Conservation (phyloP, 495 filamentous ascomycete species). For the Trichoderma orchidacearum region DNA sequence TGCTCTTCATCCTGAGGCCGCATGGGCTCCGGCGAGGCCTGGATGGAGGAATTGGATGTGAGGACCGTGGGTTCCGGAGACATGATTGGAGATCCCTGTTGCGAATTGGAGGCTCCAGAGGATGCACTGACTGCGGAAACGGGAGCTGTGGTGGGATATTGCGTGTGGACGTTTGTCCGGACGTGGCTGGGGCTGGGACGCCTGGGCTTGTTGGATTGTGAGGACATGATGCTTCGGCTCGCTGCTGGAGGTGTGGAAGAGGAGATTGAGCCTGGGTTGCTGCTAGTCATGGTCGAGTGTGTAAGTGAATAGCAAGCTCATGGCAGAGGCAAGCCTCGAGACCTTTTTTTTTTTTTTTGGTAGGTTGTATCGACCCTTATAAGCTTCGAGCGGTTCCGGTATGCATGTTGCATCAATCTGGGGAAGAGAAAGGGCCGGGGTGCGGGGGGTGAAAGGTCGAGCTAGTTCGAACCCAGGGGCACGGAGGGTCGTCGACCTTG, state of each 20-base stretch:
- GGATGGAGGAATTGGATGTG: constrained; percentile 25
- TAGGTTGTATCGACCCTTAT: not conserved
- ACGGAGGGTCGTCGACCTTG: not conserved
- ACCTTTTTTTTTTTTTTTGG: too few species aligned
- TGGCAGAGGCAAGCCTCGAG: not conserved
- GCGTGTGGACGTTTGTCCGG: constrained; percentile 19
- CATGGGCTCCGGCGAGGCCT: constrained; percentile 25
- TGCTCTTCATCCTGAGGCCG: constrained; percentile 14
- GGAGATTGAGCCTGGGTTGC: constrained; percentile 2
- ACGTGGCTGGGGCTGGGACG: constrained; percentile 25
- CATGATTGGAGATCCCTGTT: constrained; percentile 27
- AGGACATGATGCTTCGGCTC: constrained; percentile 15
- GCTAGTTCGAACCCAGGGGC: not conserved
- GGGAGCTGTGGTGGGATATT: constrained; percentile 18
- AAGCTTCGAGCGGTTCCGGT: not conserved
- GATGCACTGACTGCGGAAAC: constrained; percentile 28
- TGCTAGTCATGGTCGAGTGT: not conserved
- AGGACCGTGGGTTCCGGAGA: constrained; percentile 22
- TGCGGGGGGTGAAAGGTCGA: not conserved
- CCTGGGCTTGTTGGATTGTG: constrained; percentile 17
- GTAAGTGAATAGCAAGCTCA: not conserved
- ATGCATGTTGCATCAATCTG: not conserved
- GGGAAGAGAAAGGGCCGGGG: not conserved
- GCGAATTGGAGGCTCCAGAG: constrained; percentile 24
- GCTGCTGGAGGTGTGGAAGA: constrained; percentile 7